Evolutionary conservation across 1,139 yeast genomes (phyloP), one percentile per base, ranked within the genome.

Genomic region (Yamadazyma spencermartinsiae): DNA sequence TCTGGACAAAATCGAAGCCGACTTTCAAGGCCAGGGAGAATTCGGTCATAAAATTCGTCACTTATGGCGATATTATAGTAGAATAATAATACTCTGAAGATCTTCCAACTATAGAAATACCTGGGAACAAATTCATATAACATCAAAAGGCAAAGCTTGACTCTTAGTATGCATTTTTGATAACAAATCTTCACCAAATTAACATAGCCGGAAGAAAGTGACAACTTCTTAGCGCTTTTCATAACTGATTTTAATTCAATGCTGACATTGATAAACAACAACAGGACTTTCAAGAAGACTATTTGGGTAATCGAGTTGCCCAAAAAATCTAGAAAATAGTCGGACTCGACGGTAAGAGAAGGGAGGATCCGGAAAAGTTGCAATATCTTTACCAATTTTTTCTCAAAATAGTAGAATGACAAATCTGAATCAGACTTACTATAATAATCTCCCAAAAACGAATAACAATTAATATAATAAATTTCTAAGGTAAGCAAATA

Each of bases 31-130:
- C 17, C 7, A 17, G 17, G 17, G 14, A 4, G 10, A 26, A 26
- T 4, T 26, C 11, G 27, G 12, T 33, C 19, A 33, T 33, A 37
- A 18, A 38, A 30, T 9, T 30, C 26, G 4, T 30, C 33, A 11
- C n/a, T 10, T 5, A 10, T 13, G 2, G 31, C 21, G 10, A 34
- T n/a, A 2, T 24, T 17, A 24, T 16, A 32, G 20, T 27, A 38
- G 21, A 27, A 38, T 9, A 9, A 26, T 26, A 26, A 13, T 5
- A 26, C 11, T 19, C 17, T 36, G 24, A 39, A 39, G 9, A 33
- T 11, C 16, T 36, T 35, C 42, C 42, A 39, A 5, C 34, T 16
- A 23, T 27, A 36, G 26, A 14, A 39, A 28, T 35, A 39, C 2
- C 25, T 12, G 4, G 28, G 32, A 11, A 29, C 33, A 25, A 32